phyloP scores from a whole-genome alignment of 2,329 filamentous ascomycete genomes.

The Raffaelea arxii region DNA sequence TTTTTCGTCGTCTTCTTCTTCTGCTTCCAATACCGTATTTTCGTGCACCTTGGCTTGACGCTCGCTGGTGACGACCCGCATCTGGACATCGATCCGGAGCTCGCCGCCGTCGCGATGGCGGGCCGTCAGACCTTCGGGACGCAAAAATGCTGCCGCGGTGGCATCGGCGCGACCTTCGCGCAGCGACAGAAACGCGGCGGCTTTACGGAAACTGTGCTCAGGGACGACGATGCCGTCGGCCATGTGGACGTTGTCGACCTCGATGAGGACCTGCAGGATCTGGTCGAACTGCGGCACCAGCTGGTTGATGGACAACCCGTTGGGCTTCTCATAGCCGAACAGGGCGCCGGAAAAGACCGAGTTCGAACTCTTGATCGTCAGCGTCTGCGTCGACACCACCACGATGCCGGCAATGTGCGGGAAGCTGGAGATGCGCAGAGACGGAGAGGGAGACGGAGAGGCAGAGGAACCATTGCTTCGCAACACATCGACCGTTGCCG shows the following conservation, averaged over 20 bases:
- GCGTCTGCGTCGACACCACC: constrained; percentile 68
- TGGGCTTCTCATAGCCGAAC: constrained; percentile 78
- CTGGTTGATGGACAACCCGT: constrained; percentile 69
- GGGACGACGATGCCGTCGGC: constrained; percentile 94
- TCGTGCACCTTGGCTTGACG: constrained; percentile 52
- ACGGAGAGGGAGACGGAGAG: too few species aligned
- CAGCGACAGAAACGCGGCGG: constrained; percentile 72
- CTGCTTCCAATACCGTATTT: constrained; percentile 50
- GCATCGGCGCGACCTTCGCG: constrained; percentile 75
- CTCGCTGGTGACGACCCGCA: constrained; percentile 91
- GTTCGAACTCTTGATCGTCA: constrained; percentile 86
- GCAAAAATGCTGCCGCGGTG: constrained; percentile 66
- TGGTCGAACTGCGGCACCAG: constrained; percentile 83
- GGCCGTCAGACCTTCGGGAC: constrained; percentile 75
- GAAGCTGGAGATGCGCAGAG: constrained; percentile 85
- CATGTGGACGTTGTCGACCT: constrained; percentile 76
- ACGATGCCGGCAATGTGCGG: constrained; percentile 97
- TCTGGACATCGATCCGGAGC: constrained; percentile 89
- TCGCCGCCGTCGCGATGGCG: constrained; percentile 85
- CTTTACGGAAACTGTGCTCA: constrained; percentile 89
- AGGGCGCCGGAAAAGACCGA: constrained; percentile 87
- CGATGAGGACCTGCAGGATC: constrained; percentile 68
- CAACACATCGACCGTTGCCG: constrained; percentile 69
- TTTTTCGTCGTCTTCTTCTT: constrained; percentile 38
- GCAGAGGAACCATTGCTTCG: constrained; percentile 58